Conservation (phyloP, 495 filamentous ascomycete species). For the Podospora anserina region DNA sequence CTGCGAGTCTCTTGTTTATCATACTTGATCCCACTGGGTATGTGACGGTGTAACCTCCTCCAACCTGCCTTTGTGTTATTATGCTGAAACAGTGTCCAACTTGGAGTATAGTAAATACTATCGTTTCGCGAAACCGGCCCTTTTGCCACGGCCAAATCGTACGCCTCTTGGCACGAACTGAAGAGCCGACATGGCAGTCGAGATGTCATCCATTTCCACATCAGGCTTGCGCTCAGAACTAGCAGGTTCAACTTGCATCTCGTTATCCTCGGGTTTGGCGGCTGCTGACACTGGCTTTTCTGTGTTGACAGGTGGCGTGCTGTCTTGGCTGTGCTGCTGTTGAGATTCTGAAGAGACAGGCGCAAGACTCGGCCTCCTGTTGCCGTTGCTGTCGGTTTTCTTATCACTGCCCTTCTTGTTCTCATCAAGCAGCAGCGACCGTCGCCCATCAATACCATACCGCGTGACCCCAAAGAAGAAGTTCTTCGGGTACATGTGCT, state of each 20-base stretch:
- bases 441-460: slow-evolving; percentile 80
- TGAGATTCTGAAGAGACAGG: slow-evolving; percentile 17
- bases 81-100: too few relatives aligned
- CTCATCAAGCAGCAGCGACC: slow-evolving; percentile 64
- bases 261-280: neutral
- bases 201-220: slow-evolving; percentile 65
- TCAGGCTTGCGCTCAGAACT: slow-evolving; percentile 38
- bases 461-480: slow-evolving; percentile 90
- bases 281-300: neutral
- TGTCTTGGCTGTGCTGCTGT: slow-evolving; percentile 14
- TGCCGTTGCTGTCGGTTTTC: neutral
- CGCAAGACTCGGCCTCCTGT: slow-evolving; percentile 41
- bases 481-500: slow-evolving; percentile 87
- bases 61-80: neutral
- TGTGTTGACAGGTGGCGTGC: neutral
- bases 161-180: slow-evolving; percentile 79
- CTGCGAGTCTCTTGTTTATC: neutral
- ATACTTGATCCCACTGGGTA: neutral
- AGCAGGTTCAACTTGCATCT: neutral
- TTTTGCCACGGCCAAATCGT: slow-evolving; percentile 61
- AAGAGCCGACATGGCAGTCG: slow-evolving; percentile 77
- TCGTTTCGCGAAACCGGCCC: slow-evolving; percentile 44
- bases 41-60: neutral
- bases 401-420: slow-evolving; percentile 28
- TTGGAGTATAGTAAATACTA: slow-evolving; percentile 12